Evolutionary conservation across 2,329 filamentous ascomycete genomes (phyloP).

Genomic region (Penicillium sclerotiorum): DNA sequence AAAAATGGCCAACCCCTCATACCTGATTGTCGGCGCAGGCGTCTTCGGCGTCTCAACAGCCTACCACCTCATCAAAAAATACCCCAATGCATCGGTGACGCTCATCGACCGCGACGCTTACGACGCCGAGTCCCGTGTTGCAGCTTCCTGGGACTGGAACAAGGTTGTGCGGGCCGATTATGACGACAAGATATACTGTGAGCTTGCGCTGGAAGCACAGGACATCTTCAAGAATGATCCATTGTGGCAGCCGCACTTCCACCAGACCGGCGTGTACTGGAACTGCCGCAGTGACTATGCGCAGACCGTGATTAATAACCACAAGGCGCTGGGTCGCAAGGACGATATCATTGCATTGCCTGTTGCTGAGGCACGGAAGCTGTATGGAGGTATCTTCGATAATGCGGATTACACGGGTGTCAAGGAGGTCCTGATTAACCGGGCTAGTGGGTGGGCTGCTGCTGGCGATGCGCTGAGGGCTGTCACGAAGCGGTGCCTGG

Average conservation of each 20-base stretch:
- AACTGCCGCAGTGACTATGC: conserved; percentile 51
- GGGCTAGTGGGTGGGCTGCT: conserved; percentile 64
- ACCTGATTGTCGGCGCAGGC: conserved; percentile 30
- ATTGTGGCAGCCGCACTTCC: conserved; percentile 46
- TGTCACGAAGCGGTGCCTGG: conserved; percentile 56
- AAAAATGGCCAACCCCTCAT: conserved; percentile 27
- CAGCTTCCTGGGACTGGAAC: conserved; percentile 35
- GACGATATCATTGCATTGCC: conserved; percentile 52
- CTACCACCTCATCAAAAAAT: conserved; percentile 32
- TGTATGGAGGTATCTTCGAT: conserved; percentile 62
- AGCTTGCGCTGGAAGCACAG: conserved; percentile 30
- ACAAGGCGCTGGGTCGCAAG: conserved; percentile 52
- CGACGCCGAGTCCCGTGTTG: conserved; percentile 38
- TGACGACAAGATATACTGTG: conserved; percentile 32
- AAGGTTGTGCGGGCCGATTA: conserved; percentile 34
- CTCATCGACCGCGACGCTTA: conserved; percentile 35
- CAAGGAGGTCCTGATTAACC: conserved; percentile 62
- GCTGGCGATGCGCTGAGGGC: conserved; percentile 61
- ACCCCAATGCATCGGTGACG: conserved; percentile 30
- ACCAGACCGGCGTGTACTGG: conserved; percentile 57
- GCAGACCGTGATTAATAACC: conserved; percentile 53
- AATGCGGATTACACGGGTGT: conserved; percentile 63
- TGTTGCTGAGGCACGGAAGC: conserved; percentile 55
- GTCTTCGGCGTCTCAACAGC: conserved; percentile 34
- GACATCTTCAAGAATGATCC: conserved; percentile 41